Conservation (phyloP, 2,329 filamentous ascomycete species). For the Dothideomycetes sp. region DNA sequence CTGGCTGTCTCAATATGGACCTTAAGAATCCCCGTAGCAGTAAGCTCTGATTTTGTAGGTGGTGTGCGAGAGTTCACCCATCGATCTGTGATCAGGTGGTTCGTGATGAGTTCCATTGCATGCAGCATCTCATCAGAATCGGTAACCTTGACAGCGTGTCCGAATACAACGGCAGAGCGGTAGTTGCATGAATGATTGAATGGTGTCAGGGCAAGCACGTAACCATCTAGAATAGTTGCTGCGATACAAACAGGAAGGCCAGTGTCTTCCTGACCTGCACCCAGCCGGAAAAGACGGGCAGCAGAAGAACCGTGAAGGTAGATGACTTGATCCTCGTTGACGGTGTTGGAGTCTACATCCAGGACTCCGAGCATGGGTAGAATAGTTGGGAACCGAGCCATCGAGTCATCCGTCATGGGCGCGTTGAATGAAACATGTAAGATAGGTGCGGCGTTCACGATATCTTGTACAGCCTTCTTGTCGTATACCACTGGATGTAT, state of each 20-base stretch:
- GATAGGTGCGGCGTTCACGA: conserved; percentile 65
- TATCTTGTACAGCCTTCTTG: conserved; percentile 60
- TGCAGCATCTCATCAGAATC: conserved; percentile 62
- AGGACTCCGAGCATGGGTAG: conserved; percentile 83
- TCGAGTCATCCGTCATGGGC: conserved; percentile 37
- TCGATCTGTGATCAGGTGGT: conserved; percentile 59
- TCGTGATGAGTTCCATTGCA: conserved; percentile 70
- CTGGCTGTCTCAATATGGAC: conserved; percentile 62
- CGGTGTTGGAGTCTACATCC: conserved; percentile 60
- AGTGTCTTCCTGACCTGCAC: conserved; percentile 27
- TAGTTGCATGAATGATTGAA: conserved; percentile 83
- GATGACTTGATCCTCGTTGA: conserved; percentile 56
- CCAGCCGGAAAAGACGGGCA: conserved; percentile 63
- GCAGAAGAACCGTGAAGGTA: conserved; percentile 83
- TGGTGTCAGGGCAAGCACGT: conserved; percentile 70
- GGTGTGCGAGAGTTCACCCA: conserved; percentile 63
- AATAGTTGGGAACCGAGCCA: conserved; percentile 60
- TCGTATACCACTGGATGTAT: conserved; percentile 55
- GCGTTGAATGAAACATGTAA: conserved; percentile 72
- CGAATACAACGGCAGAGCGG: conserved; percentile 69
- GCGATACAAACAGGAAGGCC: conserved; percentile 64
- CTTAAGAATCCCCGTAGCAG: conserved; percentile 62
- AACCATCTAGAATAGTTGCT: conserved; percentile 66
- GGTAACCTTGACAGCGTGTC: conserved; percentile 58
- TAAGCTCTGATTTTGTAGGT: conserved; percentile 64